Evolutionary conservation across 2,329 filamentous ascomycete genomes (phyloP).

Genomic region (Coleophoma cylindrospora): DNA sequence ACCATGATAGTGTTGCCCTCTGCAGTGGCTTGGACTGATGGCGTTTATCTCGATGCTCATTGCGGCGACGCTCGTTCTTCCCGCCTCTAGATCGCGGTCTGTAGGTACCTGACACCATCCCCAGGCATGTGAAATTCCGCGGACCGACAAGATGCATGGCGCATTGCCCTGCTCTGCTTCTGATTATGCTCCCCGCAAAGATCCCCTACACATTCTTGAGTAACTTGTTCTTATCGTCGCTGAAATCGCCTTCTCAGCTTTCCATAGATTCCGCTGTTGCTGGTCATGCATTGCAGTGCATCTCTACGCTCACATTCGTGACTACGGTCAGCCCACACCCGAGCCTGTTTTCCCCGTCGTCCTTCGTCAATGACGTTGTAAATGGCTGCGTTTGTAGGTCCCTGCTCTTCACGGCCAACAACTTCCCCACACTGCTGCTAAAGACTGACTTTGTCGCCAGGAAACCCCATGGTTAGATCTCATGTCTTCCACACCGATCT

Average conservation of each 20-base stretch:
- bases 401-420: not conserved
- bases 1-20: too few relatives aligned
- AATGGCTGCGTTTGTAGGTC: constrained; percentile 29
- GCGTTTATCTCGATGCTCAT: too few relatives aligned
- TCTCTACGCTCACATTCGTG: not conserved
- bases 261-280: not conserved
- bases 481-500: constrained; percentile 26
- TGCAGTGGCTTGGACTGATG: too few relatives aligned
- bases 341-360: constrained; percentile 13
- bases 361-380: constrained; percentile 25
- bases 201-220: too few relatives aligned
- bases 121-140: constrained; percentile 1
- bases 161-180: not conserved
- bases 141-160: not conserved
- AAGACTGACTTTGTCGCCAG: constrained; percentile 10
- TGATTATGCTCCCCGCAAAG: not conserved
- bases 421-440: constrained; percentile 3
- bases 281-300: not conserved
- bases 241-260: too few relatives aligned
- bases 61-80: too few relatives aligned
- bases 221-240: too few relatives aligned
- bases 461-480: constrained; percentile 28
- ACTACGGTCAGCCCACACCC: not conserved
- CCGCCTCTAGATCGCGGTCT: too few relatives aligned
- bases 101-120: too few relatives aligned